Percentiles rank a stretch among this genome's conserved stretches.
phyloP scores from a whole-genome alignment of 257 asterid genomes.

The Gentiana macrophylla region DNA sequence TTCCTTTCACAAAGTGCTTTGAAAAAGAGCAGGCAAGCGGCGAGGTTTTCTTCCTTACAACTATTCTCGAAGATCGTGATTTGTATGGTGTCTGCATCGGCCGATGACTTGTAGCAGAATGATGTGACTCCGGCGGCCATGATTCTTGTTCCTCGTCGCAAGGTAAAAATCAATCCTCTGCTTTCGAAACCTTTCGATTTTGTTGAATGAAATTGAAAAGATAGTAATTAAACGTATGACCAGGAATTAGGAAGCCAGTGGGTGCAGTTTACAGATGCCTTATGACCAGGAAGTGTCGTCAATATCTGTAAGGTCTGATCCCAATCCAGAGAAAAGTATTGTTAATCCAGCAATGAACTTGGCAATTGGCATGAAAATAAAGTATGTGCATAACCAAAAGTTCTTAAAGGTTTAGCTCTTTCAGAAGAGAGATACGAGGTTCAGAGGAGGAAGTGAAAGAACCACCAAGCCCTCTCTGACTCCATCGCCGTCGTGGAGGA shows the following conservation, averaged over 20 bases:
- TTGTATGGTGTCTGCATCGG: slow-evolving; percentile 38
- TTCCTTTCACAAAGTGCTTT: slow-evolving; percentile 70
- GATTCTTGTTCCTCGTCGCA: slow-evolving; percentile 68
- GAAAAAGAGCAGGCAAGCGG: slow-evolving; percentile 52
- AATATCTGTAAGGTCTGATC: slow-evolving; percentile 69
- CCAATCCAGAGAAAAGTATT: neutral
- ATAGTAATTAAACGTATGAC: slow-evolving; percentile 6
- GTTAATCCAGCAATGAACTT: neutral
- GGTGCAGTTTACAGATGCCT: slow-evolving; percentile 77
- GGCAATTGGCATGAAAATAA: neutral
- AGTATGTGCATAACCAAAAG: too few species aligned
- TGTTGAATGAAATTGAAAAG: too few species aligned
- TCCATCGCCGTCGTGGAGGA: too few species aligned
- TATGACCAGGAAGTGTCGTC: slow-evolving; percentile 92
- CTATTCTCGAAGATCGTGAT: slow-evolving; percentile 50
- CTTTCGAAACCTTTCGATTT: too few species aligned
- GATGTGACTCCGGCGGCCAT: slow-evolving; percentile 58
- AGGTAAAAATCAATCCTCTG: slow-evolving; percentile 17
- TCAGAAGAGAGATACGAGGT: too few species aligned
- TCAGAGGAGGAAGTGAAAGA: too few species aligned
- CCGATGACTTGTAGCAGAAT: slow-evolving; percentile 55
- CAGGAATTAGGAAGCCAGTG: slow-evolving; percentile 88
- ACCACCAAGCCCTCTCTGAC: too few species aligned
- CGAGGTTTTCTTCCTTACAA: slow-evolving; percentile 30
- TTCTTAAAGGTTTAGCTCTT: too few species aligned